Base-by-base conservation (phyloP, 805 yeast genomes). In the Clavispora santaluciae region DNA sequence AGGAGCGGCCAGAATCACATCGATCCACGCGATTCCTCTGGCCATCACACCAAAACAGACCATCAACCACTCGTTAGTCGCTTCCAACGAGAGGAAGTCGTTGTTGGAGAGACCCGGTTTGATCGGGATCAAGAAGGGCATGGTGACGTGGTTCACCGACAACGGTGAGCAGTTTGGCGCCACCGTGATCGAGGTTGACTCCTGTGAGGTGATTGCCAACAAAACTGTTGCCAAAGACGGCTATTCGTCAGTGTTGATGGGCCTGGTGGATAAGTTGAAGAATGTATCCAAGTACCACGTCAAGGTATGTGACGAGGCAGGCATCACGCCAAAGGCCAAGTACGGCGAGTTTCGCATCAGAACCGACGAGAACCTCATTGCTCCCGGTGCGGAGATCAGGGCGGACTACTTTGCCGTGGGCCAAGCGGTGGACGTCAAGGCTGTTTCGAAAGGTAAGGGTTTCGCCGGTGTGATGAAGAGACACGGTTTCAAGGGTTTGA, bases 381-480 rank as follows among this genome's bases (percentile, higher is more conserved):
- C 89, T 10, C 64, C 82, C 7, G 97, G 97, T 4, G 80, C 89
- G 2, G 79, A 81, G 54, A 65, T 93, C 41, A 76, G 69, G 41
- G 96, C 96, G 2, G 89, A 87, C 57, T 90, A 83, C 63, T 91
- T 91, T 61, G 75, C 79, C 42, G 72, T 68, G 13, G 98, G 97
- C 22, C 93, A 88, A 62, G 76, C 68, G 44, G 90, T 93, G 21
- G 99, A 93, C 60, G 68, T 88, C 39, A 75, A 79, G 59, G 84
- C 90, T 12, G 73, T 75, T 15, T 73, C 90, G 39, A 91, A 88
- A 61, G 99, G 99, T 66, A 93, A 93, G 65, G 99, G 99, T 9
- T 88, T 88, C 61, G 87, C 90, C 17, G 99, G 99, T 79, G 98
- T 91, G 18, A 93, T 93, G 96, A 91, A 91, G 63, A 81, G 96